These are phyloP conservation scores for Prunus mongolica DNA, from an alignment of 306 rosid species.

Conservation along the genomic window DNA sequence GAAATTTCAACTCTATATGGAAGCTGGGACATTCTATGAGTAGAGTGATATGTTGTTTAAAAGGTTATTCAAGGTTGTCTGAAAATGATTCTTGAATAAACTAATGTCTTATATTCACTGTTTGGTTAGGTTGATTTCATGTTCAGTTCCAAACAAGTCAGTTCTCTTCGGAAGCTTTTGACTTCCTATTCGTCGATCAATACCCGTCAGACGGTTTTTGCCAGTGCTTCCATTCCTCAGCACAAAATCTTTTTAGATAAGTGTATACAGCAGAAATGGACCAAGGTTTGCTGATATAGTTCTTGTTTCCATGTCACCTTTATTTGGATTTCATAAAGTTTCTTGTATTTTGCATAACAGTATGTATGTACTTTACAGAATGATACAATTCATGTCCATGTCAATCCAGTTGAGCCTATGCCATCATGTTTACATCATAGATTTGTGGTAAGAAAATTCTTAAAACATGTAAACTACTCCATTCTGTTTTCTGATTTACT, in stretches of 20 bases:
- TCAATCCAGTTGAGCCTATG: conserved; percentile 78
- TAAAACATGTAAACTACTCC: background rate
- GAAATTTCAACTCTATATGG: conserved; percentile 1
- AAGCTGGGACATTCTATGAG: background rate
- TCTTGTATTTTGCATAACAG: background rate
- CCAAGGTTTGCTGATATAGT: conserved; percentile 56
- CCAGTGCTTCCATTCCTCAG: conserved; percentile 95
- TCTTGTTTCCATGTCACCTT: conserved; percentile 19
- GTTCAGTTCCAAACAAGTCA: conserved; percentile 82
- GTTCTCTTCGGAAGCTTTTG: conserved; percentile 82
- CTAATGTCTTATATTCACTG: background rate
- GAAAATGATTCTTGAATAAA: background rate
- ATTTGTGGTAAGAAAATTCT: conserved; percentile 57
- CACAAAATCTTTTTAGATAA: conserved; percentile 79
- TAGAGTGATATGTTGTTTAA: background rate
- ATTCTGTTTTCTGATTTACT: background rate
- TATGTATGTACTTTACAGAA: conserved; percentile 43
- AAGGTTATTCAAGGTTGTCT: background rate
- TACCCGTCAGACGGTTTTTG: conserved; percentile 84
- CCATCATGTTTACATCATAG: conserved; percentile 71
- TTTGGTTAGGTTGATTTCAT: conserved; percentile 81
- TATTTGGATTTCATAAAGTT: conserved; percentile 2
- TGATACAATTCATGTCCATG: conserved; percentile 78
- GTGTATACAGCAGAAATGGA: conserved; percentile 93
- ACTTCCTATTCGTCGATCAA: conserved; percentile 66